Base-by-base conservation (phyloP, 148 eudicot species). In the Dysphania ambrosioides region DNA sequence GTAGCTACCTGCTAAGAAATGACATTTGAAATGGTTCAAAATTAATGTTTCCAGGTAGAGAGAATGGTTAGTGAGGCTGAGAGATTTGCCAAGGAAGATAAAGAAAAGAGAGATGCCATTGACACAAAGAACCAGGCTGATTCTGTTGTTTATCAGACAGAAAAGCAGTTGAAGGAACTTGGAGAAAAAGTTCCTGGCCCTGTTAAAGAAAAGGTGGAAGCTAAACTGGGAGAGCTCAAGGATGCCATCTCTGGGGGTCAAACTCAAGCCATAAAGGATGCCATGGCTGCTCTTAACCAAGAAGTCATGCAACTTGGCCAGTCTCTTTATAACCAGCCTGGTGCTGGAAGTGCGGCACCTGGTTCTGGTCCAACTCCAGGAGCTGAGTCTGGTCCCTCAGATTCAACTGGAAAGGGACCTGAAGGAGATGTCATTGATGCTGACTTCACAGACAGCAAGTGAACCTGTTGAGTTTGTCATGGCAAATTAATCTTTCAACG, bases 51-150 rank as follows among this genome's bases (percentile, higher is more conserved):
- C 34, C 79, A 93, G 98, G 98, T 93, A 24, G 86, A 91, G 53
- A 91, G 88, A 62, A 91, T 93, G 98, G 98, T 93, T 53, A 77
- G 74, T 19, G 98, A 91, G 82, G 97, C 98, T 6, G 98, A 89
- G 74, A 87, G 40, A 82, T 93, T 84, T 75, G 80, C 97, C 36
- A 83, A 88, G 79, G 98, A 93, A 77, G 98, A 93, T 86, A 93
- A 91, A 79, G 98, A 93, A 83, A 91, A 89, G 88, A 91, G 98
- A 72, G 98, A 93, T 9, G 97, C 97, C 11, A 89, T 93, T 27
- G 98, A 93, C 83, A 91, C 98, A 23, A 93, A 93, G 83, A 93
- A 93, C 83, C 98, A 93, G 78, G 98, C 97, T 0, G 98, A 93
- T 73, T 93, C 97, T 0, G 91, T 93, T 49, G 88, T 93, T 23